Base-by-base conservation (phyloP, 768 basidiomycete genomes). In the Amanita pallidorosea region DNA sequence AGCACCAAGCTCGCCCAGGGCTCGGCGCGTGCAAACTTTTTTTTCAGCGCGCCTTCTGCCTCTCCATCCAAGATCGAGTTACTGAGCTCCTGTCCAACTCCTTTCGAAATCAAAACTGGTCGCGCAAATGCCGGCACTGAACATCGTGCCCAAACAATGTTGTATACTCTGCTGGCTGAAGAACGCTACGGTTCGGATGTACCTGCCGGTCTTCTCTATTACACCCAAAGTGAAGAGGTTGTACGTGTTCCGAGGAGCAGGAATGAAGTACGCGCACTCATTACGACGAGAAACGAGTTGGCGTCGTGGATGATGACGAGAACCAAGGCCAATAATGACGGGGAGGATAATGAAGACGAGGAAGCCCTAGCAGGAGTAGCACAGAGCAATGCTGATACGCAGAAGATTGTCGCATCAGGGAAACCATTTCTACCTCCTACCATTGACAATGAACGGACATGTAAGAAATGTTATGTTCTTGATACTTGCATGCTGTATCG, bases 81-180 rank as follows among this genome's bases (percentile, higher is more conserved):
- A 12, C n/a, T 52, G 12, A 41, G 31, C 13, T 52, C 51, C 3
- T 23, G 33, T 17, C 45, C 45, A 9, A 46, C 34, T 57, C 95
- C 95, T 1, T 81, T 99, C 48, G 96, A 99, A 65, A 90, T 99
- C 67, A 99, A 99, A 68, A 99, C 96, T 0, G 96, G 96, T 2
- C 76, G 86, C 27, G 69, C 84, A 0, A 69, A 77, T 7, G 70
- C 73, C 5, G 84, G 80, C 0, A 82, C 93, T 80, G 92, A 95
- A 56, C 95, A 98, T 65, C 85, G 96, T 34, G 96, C 96, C 0
- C 96, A 99, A 66, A 99, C 96, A 1, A 93, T 97, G 84, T 69
- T 99, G 3, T 99, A 99, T 63, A 95, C 92, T 1, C 70, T 98
- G 4, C 74, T 99, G 1, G 80, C 92, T 58, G 79, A 81, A 35